phyloP scores from a whole-genome alignment of 768 basidiomycete species.

The Coprinopsis cinerea region DNA sequence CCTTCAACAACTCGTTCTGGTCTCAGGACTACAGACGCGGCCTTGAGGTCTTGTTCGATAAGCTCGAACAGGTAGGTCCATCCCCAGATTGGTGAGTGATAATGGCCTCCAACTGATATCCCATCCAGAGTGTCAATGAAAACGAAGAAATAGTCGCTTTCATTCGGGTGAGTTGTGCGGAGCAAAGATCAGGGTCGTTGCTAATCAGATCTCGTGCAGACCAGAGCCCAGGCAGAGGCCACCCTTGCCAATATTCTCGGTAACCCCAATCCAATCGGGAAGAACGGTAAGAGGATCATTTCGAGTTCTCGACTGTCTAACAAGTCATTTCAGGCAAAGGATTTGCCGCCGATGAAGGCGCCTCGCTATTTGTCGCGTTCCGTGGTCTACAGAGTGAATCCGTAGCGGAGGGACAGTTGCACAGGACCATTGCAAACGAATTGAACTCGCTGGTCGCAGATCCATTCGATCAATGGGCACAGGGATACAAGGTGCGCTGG shows the following conservation, averaged over 20 bases:
- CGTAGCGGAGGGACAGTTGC: conserved; percentile 62
- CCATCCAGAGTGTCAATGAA: conserved; percentile 66
- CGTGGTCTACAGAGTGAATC: conserved; percentile 76
- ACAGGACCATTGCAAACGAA: conserved; percentile 67
- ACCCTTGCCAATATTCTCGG: conserved; percentile 56
- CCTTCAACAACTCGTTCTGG: conserved; percentile 94
- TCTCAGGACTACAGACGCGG: conserved; percentile 84
- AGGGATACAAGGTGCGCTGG: conserved; percentile 54
- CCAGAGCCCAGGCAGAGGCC: conserved; percentile 65
- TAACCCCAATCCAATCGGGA: conserved; percentile 41
- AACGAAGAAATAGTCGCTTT: conserved; percentile 80
- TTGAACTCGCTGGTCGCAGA: conserved; percentile 69
- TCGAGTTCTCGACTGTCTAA: conserved; percentile 1
- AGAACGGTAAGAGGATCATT: conserved; percentile 34
- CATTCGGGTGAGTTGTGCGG: conserved; percentile 58
- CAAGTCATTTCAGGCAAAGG: conserved; percentile 41
- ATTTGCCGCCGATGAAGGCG: conserved; percentile 79
- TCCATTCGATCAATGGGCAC: conserved; percentile 79
- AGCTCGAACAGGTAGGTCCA: conserved; percentile 67
- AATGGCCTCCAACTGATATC: conserved; percentile 12
- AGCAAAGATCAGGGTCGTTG: conserved; percentile 3
- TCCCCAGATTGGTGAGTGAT: conserved; percentile 3
- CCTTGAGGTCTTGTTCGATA: conserved; percentile 67
- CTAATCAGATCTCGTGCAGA: conserved; percentile 33
- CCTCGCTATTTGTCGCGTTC: conserved; percentile 74